Base-by-base conservation (phyloP, 371 early-diverging fungal genomes). In the Mortierella sp. region DNA sequence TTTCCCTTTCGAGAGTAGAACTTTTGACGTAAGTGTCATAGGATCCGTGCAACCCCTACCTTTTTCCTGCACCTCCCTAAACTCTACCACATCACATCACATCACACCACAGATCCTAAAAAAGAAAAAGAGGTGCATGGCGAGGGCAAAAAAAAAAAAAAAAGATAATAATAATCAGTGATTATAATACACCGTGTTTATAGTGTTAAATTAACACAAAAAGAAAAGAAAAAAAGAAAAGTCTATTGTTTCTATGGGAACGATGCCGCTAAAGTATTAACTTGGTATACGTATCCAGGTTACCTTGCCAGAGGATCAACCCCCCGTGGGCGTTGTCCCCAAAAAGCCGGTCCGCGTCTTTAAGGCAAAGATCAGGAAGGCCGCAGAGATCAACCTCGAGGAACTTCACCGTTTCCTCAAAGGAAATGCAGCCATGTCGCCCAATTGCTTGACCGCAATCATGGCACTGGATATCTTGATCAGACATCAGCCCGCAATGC, bases 401-500 rank as follows among this genome's bases (percentile, higher is more conserved):
- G 86, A 87, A 43, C 75, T 94, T 15, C 84, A 77, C 24, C 86
- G 83, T 13, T 92, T 86, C 77, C 65, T 91, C 16, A 63, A 78
- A 8, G 88, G 89, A 16, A 76, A 83, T 68, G 38, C 77, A 9
- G 61, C 76, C 28, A 53, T 81, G 45, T 87, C 86, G 5, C 68
- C 84, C 68, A 86, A 86, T 62, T 83, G 81, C 19, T 69, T 87
- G 58, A 84, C 88, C 58, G 93, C 94, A n/a, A 90, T 96, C 60
- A 90, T 87, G 84, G 95, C 94, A 0, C 80, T 97, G 41, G 97
- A 97, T 66, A 87, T 94, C 36, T 78, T 96, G 0, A 89, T 97
- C 41, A 91, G 95, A 40, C 92, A 96, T 61, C 86, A 91, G 3
- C 93, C 96, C 8, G 88, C 93, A 8, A 78, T 90, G 70, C 72